Evolutionary conservation across 768 basidiomycete genomes (phyloP), one percentile per base, ranked within the genome.

Genomic region (Boletus eberwhitei): DNA sequence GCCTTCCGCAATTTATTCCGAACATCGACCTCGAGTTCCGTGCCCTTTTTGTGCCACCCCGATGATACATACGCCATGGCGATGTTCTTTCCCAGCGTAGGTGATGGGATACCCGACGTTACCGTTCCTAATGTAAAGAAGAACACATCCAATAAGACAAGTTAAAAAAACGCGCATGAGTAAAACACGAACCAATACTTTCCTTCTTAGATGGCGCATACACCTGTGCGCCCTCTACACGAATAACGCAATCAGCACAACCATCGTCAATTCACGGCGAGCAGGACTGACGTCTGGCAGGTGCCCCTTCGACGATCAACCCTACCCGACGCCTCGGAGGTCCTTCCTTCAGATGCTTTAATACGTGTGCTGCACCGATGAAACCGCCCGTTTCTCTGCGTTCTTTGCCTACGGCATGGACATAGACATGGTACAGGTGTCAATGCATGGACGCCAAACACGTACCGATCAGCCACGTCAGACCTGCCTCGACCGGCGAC

Each of bases 41-140:
- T 96, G 12, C 91, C 93, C 70, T 91, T 95, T 75, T 94, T 98
- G 74, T 96, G 91, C 72, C 78, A 85, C 0, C 93, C 93, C 21
- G 76, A 80, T 58, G 76, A 68, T 44, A 98, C 80, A 64, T 98
- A 98, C 1, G 86, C 96, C 96, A 98, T 98, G 1, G 95, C 93
- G 61, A 98, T 92, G 71, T 99, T 98, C 69, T 87, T 86, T 1
- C 83, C 84, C 4, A 93, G 76, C 2, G 92, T 88, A 0, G 95
- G 96, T 0, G 93, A 93, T 14, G 97, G 97, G 58, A 98, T 97
- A 43, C 96, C 97, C 1, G 94, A 98, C 0, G 95, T 99, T 43
- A 98, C 82, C 13, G 73, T 67, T 35, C 93, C 92, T 69, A 22
- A 16, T 9, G 8, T 8, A 51, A 83, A 67, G 26, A 5, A 8